Conservation (phyloP, 1,284 basidiomycete species). For the Naganishia sp. region DNA sequence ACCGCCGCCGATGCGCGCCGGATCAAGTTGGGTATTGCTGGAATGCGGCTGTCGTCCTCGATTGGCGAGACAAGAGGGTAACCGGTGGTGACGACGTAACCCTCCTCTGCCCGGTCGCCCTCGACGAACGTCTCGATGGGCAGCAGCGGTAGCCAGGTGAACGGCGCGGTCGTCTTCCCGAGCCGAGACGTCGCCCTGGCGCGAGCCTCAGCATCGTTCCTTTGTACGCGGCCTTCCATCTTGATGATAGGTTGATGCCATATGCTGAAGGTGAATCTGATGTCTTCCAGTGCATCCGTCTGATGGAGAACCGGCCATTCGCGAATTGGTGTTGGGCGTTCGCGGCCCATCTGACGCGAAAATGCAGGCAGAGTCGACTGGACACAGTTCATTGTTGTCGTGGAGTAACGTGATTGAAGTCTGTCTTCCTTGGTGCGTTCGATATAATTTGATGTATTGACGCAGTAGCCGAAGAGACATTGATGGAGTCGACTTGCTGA, state of each 20-base stretch:
- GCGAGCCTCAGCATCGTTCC: neutral
- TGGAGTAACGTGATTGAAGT: too few species aligned
- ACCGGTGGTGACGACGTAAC: neutral
- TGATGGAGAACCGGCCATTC: too few species aligned
- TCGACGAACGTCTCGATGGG: slow-evolving; percentile 5
- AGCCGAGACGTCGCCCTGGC: neutral
- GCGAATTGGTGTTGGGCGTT: too few species aligned
- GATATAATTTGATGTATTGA: too few species aligned
- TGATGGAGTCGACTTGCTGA: too few species aligned
- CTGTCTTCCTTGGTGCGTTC: too few species aligned
- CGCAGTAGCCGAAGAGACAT: too few species aligned
- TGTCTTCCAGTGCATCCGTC: neutral
- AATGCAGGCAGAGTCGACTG: too few species aligned
- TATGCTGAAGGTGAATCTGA: slow-evolving; percentile 23
- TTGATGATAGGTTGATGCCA: slow-evolving; percentile 2
- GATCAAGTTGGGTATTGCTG: neutral
- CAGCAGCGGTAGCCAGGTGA: slow-evolving; percentile 26
- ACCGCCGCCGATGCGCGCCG: neutral
- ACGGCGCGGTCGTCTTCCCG: neutral
- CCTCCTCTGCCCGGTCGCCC: too few species aligned
- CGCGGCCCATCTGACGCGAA: too few species aligned
- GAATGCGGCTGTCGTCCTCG: neutral
- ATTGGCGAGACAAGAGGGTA: neutral
- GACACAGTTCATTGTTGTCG: too few species aligned
- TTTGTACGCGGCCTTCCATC: neutral